Evolutionary conservation across 768 basidiomycete species (phyloP).

Genomic region (Lactifluus pinguis): DNA sequence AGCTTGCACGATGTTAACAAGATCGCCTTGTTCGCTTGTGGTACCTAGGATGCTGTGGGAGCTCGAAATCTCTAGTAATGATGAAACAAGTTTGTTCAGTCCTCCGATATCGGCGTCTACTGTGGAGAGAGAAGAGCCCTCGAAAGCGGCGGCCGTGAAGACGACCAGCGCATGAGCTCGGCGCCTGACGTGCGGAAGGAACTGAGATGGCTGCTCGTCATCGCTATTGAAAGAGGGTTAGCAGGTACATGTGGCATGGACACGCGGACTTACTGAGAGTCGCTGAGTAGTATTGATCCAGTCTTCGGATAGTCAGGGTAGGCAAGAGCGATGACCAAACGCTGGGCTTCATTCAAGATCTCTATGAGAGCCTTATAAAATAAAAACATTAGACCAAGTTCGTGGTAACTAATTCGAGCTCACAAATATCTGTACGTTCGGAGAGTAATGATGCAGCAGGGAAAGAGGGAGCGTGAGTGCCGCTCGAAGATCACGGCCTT

Average conservation of each 20-base stretch:
- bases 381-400: neutral
- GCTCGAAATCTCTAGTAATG: constrained; percentile 41
- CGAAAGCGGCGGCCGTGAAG: constrained; percentile 50
- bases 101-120: constrained; percentile 18
- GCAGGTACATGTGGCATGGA: neutral
- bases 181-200: constrained; percentile 39
- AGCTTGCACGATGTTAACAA: constrained; percentile 7
- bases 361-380: constrained; percentile 47
- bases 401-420: constrained; percentile 18
- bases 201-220: constrained; percentile 44
- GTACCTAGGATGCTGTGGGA: constrained; percentile 27
- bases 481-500: constrained; percentile 45
- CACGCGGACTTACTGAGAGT: constrained; percentile 38
- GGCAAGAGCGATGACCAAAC: constrained; percentile 40
- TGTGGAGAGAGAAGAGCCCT: constrained; percentile 24
- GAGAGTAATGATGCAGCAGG: constrained; percentile 47
- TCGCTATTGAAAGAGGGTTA: constrained; percentile 33
- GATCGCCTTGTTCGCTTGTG: constrained; percentile 19
- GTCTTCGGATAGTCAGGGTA: constrained; percentile 28
- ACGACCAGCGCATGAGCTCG: constrained; percentile 60
- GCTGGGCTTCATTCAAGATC: constrained; percentile 55
- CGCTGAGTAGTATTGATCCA: constrained; percentile 46
- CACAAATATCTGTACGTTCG: constrained; percentile 45
- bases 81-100: constrained; percentile 37
- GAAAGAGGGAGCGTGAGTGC: constrained; percentile 60